Base-by-base conservation (phyloP, 345 rosid genomes). In the Trapa bicornis region DNA sequence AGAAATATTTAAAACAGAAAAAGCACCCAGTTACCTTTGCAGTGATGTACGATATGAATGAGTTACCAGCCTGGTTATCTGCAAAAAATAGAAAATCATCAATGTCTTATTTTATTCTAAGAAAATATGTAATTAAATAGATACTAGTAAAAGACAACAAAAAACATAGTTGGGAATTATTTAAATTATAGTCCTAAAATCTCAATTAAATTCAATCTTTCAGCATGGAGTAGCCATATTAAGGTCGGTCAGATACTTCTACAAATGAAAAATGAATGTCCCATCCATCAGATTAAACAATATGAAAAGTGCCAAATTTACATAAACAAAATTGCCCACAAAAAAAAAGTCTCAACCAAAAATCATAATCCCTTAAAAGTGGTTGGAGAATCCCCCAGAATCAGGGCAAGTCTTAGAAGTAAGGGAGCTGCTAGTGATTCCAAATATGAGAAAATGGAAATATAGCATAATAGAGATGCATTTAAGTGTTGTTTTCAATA, bases 1-100 rank as follows among this genome's bases (percentile, higher is more conserved):
- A 58, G 37, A 58, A 58, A 10, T 1, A 29, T 7, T 45, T 5
- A 35, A 29, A 58, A 32, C 10, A 11, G 33, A 32, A 35, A 35
- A 5, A 3, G 8, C n/a, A 32, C 38, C 14, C 37, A n/a, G 11
- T 79, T 73, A 89, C 98, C 96, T 92, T 92, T 39, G 96, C 89
- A 65, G 93, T 84, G 60, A 92, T 81, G 71, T 78, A 87, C 50
- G 96, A 87, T 72, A 79, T 72, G 77, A 86, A 85, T 45, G 84
- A 84, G 71, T 85, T 80, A 70, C 96, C 98, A 9, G 85, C 81
- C 78, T 78, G 84, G 80, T 83, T 85, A 73, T 83, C 98, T 92
- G 85, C 79, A 72, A 72, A 62, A 22, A 11, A 57, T 36, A 68
- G 39, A 74, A 22, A 38, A 10, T 7, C 36, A 33, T 43, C 50